Evolutionary conservation across 2,329 filamentous ascomycete genomes (phyloP).

Genomic region (Stachybotrys elegans): DNA sequence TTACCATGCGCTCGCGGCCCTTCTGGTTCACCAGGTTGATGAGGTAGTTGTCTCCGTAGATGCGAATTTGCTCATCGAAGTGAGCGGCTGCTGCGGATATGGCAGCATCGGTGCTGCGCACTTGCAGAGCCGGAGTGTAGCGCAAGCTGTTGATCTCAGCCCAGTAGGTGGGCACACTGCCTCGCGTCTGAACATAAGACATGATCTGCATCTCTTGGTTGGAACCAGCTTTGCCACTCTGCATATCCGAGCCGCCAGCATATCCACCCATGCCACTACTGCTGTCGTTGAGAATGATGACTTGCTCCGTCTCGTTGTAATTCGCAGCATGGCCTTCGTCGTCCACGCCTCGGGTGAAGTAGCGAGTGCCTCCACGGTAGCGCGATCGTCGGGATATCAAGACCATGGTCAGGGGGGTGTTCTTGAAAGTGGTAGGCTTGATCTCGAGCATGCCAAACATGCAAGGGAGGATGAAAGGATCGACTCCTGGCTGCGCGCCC

Average conservation of each 20-base stretch:
- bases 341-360: conserved; percentile 91
- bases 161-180: conserved; percentile 95
- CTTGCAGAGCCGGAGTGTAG: conserved; percentile 86
- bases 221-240: conserved; percentile 61
- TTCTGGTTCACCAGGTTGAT: conserved; percentile 98
- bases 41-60: conserved; percentile 95
- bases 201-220: conserved; percentile 81
- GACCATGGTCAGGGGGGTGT: conserved; percentile 74
- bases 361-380: conserved; percentile 84
- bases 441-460: conserved; percentile 97
- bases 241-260: conserved; percentile 68
- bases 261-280: conserved; percentile 72
- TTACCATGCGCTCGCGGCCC: conserved; percentile 82
- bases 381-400: conserved; percentile 87
- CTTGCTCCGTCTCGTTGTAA: conserved; percentile 97
- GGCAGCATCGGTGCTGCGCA: conserved; percentile 78
- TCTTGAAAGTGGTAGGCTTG: conserved; percentile 78
- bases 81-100: conserved; percentile 75
- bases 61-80: conserved; percentile 85
- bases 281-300: conserved; percentile 81
- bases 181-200: conserved; percentile 93
- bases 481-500: conserved; percentile 68
- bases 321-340: conserved; percentile 95
- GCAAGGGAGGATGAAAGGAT: conserved; percentile 90
- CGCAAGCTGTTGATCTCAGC: conserved; percentile 89